Evolutionary conservation across 2,329 filamentous ascomycete genomes (phyloP).

Genomic region (Phaeophleospora eucalypticola): DNA sequence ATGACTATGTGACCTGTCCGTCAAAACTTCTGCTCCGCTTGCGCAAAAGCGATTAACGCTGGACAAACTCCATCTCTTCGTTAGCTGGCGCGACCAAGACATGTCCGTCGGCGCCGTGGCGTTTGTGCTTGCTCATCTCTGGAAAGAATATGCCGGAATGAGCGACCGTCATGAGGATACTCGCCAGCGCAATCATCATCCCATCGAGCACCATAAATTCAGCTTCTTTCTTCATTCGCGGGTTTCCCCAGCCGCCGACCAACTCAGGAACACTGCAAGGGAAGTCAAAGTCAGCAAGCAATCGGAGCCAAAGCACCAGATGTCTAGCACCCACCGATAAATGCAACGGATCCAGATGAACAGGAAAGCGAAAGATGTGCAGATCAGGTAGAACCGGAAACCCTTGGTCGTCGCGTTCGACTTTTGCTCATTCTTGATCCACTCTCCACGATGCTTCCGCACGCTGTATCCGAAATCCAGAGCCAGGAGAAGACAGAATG

Average conservation of each 20-base stretch:
- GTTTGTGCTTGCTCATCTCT: too few relatives aligned
- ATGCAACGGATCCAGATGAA: constrained; percentile 62
- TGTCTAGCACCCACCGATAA: too few relatives aligned
- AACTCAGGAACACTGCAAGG: constrained; percentile 43
- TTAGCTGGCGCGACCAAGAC: neutral
- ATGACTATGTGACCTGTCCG: too few relatives aligned
- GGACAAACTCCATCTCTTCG: too few relatives aligned
- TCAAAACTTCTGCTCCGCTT: too few relatives aligned
- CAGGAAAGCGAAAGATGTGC: constrained; percentile 55
- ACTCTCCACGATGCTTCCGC: too few relatives aligned
- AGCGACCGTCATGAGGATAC: constrained; percentile 39
- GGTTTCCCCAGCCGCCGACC: constrained; percentile 48
- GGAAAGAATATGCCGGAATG: constrained; percentile 46
- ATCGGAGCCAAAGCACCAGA: neutral
- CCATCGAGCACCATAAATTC: constrained; percentile 48
- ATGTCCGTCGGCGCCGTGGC: neutral
- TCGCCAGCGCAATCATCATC: constrained; percentile 42
- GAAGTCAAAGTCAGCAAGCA: neutral
- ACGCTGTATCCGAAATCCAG: constrained; percentile 42
- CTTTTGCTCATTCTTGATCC: neutral
- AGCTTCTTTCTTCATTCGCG: constrained; percentile 44
- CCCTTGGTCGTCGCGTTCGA: constrained; percentile 12
- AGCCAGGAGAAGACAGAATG: constrained; percentile 40
- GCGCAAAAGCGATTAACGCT: too few relatives aligned
- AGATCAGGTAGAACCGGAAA: constrained; percentile 55